phyloP scores from a whole-genome alignment of 2,329 filamentous ascomycete species.

The Aspergillus sp. region DNA sequence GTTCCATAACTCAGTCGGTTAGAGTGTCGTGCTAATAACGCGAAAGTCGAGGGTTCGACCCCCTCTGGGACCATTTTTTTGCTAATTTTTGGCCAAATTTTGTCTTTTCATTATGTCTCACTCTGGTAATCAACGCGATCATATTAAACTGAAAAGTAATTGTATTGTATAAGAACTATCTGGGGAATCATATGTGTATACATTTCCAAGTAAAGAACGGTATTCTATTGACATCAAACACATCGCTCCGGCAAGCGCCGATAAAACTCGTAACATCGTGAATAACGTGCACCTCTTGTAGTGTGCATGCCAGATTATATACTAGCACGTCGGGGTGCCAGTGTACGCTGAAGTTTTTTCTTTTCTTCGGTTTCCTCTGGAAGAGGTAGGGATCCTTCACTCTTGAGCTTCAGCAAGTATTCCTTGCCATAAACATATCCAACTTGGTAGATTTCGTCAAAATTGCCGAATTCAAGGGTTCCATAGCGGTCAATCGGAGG shows the following conservation, averaged over 20 bases:
- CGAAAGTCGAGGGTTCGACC: slow-evolving; percentile 10
- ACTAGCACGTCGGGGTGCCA: slow-evolving; percentile 76
- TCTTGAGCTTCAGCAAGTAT: slow-evolving; percentile 73
- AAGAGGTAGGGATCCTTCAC: slow-evolving; percentile 72
- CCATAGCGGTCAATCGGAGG: slow-evolving; percentile 92
- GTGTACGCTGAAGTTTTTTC: slow-evolving; percentile 72
- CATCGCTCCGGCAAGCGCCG: not conserved
- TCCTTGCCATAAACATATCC: slow-evolving; percentile 84
- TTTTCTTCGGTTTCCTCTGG: slow-evolving; percentile 74
- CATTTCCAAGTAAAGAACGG: not conserved
- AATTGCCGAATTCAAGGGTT: slow-evolving; percentile 93
- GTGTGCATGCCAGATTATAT: slow-evolving; percentile 44
- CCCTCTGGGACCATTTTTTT: not conserved
- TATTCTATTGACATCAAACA: not conserved
- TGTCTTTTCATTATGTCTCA: not conserved
- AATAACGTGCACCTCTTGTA: not conserved
- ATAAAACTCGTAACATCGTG: not conserved
- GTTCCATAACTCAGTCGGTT: slow-evolving; percentile 12
- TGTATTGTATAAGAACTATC: not conserved
- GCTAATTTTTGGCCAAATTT: not conserved
- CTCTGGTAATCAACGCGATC: not conserved
- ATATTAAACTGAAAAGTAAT: not conserved
- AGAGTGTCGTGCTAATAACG: slow-evolving; percentile 10
- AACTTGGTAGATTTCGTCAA: slow-evolving; percentile 91
- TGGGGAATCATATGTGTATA: not conserved